phyloP scores from a whole-genome alignment of 2,329 filamentous ascomycete species.

The Arthrobotrys conoides region DNA sequence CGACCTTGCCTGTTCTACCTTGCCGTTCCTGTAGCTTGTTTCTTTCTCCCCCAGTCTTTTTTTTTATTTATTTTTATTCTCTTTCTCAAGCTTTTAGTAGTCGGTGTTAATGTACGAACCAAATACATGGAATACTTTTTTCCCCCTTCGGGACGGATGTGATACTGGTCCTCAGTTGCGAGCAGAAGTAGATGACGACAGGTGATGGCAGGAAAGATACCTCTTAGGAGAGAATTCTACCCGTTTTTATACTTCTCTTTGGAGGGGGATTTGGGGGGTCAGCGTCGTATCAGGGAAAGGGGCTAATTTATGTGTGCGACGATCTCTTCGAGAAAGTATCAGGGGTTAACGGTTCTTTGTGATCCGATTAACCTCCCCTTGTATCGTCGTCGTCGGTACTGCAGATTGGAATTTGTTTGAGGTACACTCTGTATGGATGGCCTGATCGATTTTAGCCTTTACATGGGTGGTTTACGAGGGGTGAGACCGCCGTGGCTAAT shows the following conservation, averaged over 20 bases:
- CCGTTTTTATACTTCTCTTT: slow-evolving; percentile 5
- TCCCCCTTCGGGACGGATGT: slow-evolving; percentile 11
- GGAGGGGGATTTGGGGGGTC: not conserved
- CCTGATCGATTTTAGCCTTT: slow-evolving; percentile 19
- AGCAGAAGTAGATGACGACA: not conserved
- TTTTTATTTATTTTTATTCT: slow-evolving; percentile 33
- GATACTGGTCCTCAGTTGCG: not conserved
- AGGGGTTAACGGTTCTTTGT: not conserved
- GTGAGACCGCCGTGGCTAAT: slow-evolving; percentile 56
- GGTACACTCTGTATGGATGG: not conserved
- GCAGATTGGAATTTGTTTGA: not conserved
- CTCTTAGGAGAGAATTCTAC: not conserved
- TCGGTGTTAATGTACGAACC: slow-evolving; percentile 61
- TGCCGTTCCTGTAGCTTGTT: slow-evolving; percentile 58
- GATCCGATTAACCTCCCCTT: no score
- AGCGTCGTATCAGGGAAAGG: not conserved
- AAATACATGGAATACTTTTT: slow-evolving; percentile 60
- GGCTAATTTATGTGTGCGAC: slow-evolving; percentile 3
- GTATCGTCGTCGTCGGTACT: slow-evolving; percentile 7
- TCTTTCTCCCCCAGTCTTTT: slow-evolving; percentile 33
- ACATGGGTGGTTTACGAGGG: slow-evolving; percentile 7
- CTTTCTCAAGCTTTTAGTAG: slow-evolving; percentile 57
- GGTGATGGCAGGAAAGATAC: slow-evolving; percentile 4
- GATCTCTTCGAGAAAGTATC: slow-evolving; percentile 13
- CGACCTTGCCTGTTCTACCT: slow-evolving; percentile 1